Conservation (phyloP, 768 basidiomycete genomes). For the Coprinopsis cinerea region DNA sequence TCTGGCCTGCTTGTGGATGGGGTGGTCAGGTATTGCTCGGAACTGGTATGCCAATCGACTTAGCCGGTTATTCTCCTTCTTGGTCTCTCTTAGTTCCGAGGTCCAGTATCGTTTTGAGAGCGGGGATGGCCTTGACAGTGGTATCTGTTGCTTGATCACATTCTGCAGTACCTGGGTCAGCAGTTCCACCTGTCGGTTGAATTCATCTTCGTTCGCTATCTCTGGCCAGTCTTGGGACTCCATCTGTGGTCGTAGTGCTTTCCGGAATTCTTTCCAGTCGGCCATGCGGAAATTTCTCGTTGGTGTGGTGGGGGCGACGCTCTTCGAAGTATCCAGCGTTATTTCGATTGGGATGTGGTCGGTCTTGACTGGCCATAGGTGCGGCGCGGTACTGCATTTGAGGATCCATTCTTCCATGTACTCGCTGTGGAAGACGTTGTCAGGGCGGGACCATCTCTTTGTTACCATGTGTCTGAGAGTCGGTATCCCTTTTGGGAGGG, state of each 20-base stretch:
- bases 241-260: constrained; percentile 20
- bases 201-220: background rate
- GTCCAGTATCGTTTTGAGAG: constrained; percentile 19
- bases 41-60: constrained; percentile 4
- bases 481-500: constrained; percentile 24
- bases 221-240: constrained; percentile 3
- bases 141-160: constrained; percentile 4
- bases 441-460: constrained; percentile 30
- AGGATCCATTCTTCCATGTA: constrained; percentile 15
- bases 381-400: constrained; percentile 21
- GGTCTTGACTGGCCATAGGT: constrained; percentile 16
- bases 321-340: constrained; percentile 18
- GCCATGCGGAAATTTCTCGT: constrained; percentile 13
- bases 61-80: constrained; percentile 14
- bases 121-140: background rate
- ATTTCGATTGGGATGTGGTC: constrained; percentile 39
- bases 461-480: constrained; percentile 25
- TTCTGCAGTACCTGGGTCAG: constrained; percentile 9
- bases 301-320: background rate
- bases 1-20: constrained; percentile 14
- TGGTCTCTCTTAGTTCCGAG: constrained; percentile 18
- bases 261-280: constrained; percentile 17
- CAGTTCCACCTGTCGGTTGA: background rate
- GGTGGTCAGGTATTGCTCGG: constrained; percentile 16
- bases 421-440: constrained; percentile 36